These are phyloP conservation scores for Penicillium malachiteum DNA, from an alignment of 495 filamentous ascomycete genomes.

Conservation along the genomic window DNA sequence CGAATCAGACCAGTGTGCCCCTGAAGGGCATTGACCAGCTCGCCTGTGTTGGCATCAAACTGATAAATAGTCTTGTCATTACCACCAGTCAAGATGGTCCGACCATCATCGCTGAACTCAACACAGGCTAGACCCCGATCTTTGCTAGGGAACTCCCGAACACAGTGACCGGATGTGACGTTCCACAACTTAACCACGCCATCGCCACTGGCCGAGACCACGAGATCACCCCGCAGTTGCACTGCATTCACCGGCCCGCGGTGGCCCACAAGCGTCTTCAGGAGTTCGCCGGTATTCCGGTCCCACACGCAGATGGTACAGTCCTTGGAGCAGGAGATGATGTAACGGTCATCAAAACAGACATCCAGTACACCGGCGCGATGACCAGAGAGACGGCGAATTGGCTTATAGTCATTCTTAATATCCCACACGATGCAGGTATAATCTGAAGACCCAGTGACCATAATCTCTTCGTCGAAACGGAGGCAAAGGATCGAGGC, in stretches of 20 bases:
- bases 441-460: conserved; percentile 90
- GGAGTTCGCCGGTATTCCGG: conserved; percentile 66
- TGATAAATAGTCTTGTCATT: conserved; percentile 93
- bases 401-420: conserved; percentile 69
- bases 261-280: conserved; percentile 79
- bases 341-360: conserved; percentile 85
- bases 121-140: conserved; percentile 91
- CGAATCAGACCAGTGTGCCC: conserved; percentile 83
- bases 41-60: conserved; percentile 87
- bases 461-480: conserved; percentile 87
- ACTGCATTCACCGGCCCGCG: conserved; percentile 92
- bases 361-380: conserved; percentile 88
- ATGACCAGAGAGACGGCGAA: conserved; percentile 73
- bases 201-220: conserved; percentile 91
- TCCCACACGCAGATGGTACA: conserved; percentile 91
- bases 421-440: conserved; percentile 92
- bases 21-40: conserved; percentile 70
- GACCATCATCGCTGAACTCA: conserved; percentile 89
- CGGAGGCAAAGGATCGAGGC: conserved; percentile 93
- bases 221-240: conserved; percentile 84
- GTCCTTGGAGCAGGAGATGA: conserved; percentile 96
- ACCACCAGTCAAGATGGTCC: conserved; percentile 85
- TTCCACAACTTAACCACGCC: conserved; percentile 94
- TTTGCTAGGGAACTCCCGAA: conserved; percentile 84
- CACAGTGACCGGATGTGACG: conserved; percentile 74